Base-by-base conservation (phyloP, 257 asterid species). In the Apocynum venetum region DNA sequence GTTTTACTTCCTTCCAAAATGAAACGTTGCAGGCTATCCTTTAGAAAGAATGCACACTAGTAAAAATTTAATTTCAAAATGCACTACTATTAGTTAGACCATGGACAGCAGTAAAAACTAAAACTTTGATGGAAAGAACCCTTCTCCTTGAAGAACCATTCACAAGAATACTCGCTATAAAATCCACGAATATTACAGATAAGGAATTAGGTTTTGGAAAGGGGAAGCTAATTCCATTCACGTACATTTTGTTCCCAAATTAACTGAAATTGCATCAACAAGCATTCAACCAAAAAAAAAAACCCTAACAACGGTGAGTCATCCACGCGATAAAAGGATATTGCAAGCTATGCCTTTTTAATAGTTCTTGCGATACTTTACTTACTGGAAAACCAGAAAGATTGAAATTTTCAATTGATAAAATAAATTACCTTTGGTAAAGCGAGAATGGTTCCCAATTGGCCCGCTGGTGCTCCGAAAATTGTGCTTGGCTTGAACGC, bases 261-360 rank as follows among this genome's bases (percentile, higher is more conserved):
- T 36, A 64, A 64, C 47, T 64, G 13, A 1, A 40, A 64, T 64
- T n/a, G 13, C 25, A 38, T 36, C 44, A 5, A 36, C 4, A 64
- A 12, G 13, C 70, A 14, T 36, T 61, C 2, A 61, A 57, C n/a
- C 0, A 4, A 61, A 35, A 63, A 60, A 60, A 31, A 63, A 64
- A 64, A 64, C 46, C 70, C 70, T 38, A 64, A 64, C 46, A 13
- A 64, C 70, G 47, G 70, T 64, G n/a, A 35, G 44, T 4, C 70
- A 36, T 47, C 1, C 20, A 17, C 2, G 70, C 19, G 2, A 63
- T 38, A 36, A 40, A 64, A 1, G n/a, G 70, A 64, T 38, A 64
- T 36, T 1, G 47, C 2, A 64, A 64, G n/a, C 70, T 36, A 25
- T 4, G 12, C 14, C n/a, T 13, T 36, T 64, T 64, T 14, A 36